phyloP scores from a whole-genome alignment of 352 stramenopile species.

The Phytophthora idaei region DNA sequence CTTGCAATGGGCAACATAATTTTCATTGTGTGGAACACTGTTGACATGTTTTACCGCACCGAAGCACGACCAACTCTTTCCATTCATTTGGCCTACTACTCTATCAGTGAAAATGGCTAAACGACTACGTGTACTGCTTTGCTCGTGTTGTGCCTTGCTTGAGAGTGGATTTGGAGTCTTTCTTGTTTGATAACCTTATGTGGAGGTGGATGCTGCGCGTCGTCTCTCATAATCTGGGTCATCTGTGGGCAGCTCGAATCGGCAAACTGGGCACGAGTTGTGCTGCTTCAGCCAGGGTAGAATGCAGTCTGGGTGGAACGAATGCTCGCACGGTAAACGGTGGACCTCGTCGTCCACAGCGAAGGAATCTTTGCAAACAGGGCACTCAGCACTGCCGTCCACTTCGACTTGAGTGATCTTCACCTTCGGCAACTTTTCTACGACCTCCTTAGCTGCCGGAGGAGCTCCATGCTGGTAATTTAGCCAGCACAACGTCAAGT shows the following conservation, averaged over 20 bases:
- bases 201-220: constrained; percentile 32
- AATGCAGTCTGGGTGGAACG: constrained; percentile 88
- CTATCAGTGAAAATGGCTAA: constrained; percentile 36
- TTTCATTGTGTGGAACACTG: too few relatives aligned
- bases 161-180: constrained; percentile 1
- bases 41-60: constrained; percentile 1
- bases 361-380: constrained; percentile 89
- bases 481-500: constrained; percentile 11
- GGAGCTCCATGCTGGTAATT: constrained; percentile 71
- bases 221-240: constrained; percentile 83
- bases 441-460: constrained; percentile 72
- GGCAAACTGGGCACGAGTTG: constrained; percentile 88
- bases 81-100: constrained; percentile 35
- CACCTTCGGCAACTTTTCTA: constrained; percentile 78
- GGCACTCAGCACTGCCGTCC: constrained; percentile 77
- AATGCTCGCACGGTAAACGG: constrained; percentile 75
- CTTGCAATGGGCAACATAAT: too few relatives aligned
- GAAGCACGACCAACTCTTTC: constrained; percentile 19
- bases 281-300: constrained; percentile 89
- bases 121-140: constrained; percentile 30
- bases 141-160: constrained; percentile 10
- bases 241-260: constrained; percentile 84
- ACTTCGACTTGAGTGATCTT: constrained; percentile 79
- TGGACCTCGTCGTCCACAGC: constrained; percentile 78
- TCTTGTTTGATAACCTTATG: constrained; percentile 19